Conservation (phyloP, 257 asterid genomes). For the Misopates orontium region DNA sequence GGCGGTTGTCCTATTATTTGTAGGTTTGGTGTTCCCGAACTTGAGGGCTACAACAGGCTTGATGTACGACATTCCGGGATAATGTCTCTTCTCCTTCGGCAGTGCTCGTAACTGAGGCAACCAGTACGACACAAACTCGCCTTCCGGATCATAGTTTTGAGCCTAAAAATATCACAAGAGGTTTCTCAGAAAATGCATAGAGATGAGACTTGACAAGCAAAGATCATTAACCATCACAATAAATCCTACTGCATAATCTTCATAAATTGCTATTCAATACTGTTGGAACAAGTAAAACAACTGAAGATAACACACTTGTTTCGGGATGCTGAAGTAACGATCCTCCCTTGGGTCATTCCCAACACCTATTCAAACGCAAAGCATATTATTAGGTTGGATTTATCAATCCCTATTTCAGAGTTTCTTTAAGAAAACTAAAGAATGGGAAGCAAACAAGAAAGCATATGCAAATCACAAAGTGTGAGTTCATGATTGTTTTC, state of each 20-base stretch:
- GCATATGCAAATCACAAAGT: neutral
- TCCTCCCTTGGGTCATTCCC: conserved; percentile 98
- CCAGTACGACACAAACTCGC: conserved; percentile 85
- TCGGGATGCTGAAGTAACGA: conserved; percentile 95
- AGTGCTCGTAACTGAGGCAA: conserved; percentile 62
- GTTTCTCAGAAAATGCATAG: neutral
- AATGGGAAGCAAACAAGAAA: neutral
- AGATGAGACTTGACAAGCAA: no score
- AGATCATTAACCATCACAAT: no score
- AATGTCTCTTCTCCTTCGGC: conserved; percentile 69
- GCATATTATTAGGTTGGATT: neutral
- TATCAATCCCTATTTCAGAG: neutral
- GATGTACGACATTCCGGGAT: conserved; percentile 63
- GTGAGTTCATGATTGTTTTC: no score
- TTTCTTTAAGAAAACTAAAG: no score
- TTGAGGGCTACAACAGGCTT: conserved; percentile 74
- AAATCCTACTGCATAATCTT: no score
- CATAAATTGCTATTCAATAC: no score
- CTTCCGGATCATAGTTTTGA: conserved; percentile 84
- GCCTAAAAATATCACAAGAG: conserved; percentile 48
- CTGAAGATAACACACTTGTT: conserved; percentile 58
- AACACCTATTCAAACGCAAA: conserved; percentile 52
- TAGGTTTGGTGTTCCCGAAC: conserved; percentile 49
- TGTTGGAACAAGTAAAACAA: neutral
- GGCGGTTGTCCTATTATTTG: conserved; percentile 26